Conservation (phyloP, 192 early-diverging fungal species). For the Linnemannia hyalina region DNA sequence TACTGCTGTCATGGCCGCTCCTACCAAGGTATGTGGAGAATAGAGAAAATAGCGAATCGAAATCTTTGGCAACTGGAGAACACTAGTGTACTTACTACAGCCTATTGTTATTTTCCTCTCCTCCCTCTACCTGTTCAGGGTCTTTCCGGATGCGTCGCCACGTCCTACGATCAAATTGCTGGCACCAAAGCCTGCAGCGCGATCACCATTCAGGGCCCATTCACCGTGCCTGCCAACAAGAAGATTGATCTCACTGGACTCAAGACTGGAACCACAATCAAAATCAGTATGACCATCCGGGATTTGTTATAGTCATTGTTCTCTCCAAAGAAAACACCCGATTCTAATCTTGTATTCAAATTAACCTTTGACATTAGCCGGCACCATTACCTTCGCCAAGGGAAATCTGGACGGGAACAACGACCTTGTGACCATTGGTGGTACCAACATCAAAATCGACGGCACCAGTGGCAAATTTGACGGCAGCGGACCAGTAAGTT, state of each 20-base stretch:
- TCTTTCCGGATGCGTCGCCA: slow-evolving; percentile 24
- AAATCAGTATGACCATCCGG: slow-evolving; percentile 22
- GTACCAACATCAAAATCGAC: slow-evolving; percentile 51
- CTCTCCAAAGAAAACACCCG: slow-evolving; percentile 1
- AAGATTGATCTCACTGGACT: slow-evolving; percentile 55
- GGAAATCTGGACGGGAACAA: slow-evolving; percentile 26
- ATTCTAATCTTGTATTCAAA: slow-evolving; percentile 15
- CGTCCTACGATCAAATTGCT: slow-evolving; percentile 35
- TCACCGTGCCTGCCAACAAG: slow-evolving; percentile 57
- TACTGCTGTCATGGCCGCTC: slow-evolving; percentile 23
- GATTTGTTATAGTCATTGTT: slow-evolving; percentile 3
- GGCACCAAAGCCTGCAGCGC: slow-evolving; percentile 30
- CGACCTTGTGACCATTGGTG: slow-evolving; percentile 53
- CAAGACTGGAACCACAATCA: slow-evolving; percentile 54
- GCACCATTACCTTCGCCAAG: slow-evolving; percentile 54
- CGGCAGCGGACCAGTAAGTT: slow-evolving; percentile 57
- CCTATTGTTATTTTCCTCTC: not conserved
- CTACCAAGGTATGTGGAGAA: slow-evolving; percentile 24
- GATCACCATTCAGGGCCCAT: slow-evolving; percentile 52
- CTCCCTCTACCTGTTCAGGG: slow-evolving; percentile 6
- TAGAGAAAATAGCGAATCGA: not conserved
- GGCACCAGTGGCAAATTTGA: slow-evolving; percentile 49
- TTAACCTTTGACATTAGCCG: slow-evolving; percentile 24
- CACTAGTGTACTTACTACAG: slow-evolving; percentile 11
- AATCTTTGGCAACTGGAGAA: not conserved